Percentiles rank a stretch among this genome's conserved stretches.
These are phyloP conservation scores for Choiromyces venosus DNA, from an alignment of 495 filamentous ascomycete species.

Conservation along the genomic window DNA sequence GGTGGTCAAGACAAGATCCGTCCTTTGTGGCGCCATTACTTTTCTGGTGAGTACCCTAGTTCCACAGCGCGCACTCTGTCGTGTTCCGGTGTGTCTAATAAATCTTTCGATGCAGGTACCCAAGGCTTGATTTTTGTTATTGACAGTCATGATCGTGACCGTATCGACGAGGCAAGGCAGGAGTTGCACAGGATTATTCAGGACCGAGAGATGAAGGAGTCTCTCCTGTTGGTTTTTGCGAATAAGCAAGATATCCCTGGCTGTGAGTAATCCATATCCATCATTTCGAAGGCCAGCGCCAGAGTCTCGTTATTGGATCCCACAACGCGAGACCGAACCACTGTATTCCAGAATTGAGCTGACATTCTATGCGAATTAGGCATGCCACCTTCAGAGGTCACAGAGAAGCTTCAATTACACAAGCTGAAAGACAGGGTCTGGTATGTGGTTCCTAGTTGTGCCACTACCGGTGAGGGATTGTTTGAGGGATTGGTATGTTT, in stretches of 20 bases:
- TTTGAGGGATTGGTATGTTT: conserved; percentile 78
- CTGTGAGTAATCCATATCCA: conserved; percentile 53
- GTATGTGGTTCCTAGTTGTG: conserved; percentile 94
- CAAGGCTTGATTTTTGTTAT: conserved; percentile 98
- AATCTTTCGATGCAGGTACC: conserved; percentile 55
- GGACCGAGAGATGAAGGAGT: conserved; percentile 97
- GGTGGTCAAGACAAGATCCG: conserved; percentile 99
- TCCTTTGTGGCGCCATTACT: conserved; percentile 97
- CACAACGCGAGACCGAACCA: not conserved
- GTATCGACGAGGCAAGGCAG: conserved; percentile 82
- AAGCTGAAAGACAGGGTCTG: conserved; percentile 87
- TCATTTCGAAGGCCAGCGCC: not conserved
- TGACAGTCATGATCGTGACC: conserved; percentile 77
- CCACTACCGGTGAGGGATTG: conserved; percentile 87
- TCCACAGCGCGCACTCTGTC: not conserved
- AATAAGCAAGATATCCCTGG: conserved; percentile 94
- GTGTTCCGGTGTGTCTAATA: not conserved
- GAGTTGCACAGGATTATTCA: conserved; percentile 94
- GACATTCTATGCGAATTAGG: conserved; percentile 50
- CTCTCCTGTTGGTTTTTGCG: conserved; percentile 86
- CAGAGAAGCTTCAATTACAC: conserved; percentile 72
- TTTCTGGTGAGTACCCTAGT: conserved; percentile 61
- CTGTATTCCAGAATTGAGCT: conserved; percentile 16
- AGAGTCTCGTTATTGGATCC: not conserved
- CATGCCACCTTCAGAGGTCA: conserved; percentile 80